Percentiles rank a stretch among this genome's conserved stretches.
Conservation (phyloP, 164 flowering plant species). For the Buxus sempervirens region DNA sequence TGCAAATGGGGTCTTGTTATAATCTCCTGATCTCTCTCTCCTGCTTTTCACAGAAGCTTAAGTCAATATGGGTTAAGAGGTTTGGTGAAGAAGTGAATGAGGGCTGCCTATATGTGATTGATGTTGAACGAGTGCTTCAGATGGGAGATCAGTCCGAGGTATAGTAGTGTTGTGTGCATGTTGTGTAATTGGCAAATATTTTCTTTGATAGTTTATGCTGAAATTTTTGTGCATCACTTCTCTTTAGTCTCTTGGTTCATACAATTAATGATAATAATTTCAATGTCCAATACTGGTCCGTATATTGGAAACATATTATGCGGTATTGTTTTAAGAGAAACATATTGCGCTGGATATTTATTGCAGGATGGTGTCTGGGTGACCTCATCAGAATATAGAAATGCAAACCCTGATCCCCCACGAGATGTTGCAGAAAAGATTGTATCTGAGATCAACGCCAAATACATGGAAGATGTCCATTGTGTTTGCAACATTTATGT, state of each 20-base stretch:
- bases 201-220: not conserved
- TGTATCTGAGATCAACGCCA: slow-evolving; percentile 66
- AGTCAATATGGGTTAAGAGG: slow-evolving; percentile 58
- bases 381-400: slow-evolving; percentile 55
- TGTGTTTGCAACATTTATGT: slow-evolving; percentile 76
- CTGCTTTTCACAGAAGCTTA: slow-evolving; percentile 40
- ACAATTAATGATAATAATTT: not conserved
- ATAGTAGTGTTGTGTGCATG: not conserved
- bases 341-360: slow-evolving; percentile 1
- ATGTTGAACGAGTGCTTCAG: slow-evolving; percentile 70
- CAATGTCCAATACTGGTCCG: not conserved
- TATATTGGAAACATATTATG: not conserved
- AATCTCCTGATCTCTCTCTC: not conserved
- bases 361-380: slow-evolving; percentile 72
- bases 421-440: slow-evolving; percentile 67
- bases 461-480: slow-evolving; percentile 63
- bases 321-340: slow-evolving; percentile 1
- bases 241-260: not conserved
- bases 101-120: slow-evolving; percentile 44
- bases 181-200: not conserved
- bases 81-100: slow-evolving; percentile 70
- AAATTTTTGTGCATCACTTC: not conserved
- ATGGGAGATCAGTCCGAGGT: slow-evolving; percentile 82
- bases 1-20: no score
- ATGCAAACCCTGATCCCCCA: slow-evolving; percentile 84